Base-by-base conservation (phyloP, 2,329 filamentous ascomycete species). In the Ophiocordyceps australis region DNA sequence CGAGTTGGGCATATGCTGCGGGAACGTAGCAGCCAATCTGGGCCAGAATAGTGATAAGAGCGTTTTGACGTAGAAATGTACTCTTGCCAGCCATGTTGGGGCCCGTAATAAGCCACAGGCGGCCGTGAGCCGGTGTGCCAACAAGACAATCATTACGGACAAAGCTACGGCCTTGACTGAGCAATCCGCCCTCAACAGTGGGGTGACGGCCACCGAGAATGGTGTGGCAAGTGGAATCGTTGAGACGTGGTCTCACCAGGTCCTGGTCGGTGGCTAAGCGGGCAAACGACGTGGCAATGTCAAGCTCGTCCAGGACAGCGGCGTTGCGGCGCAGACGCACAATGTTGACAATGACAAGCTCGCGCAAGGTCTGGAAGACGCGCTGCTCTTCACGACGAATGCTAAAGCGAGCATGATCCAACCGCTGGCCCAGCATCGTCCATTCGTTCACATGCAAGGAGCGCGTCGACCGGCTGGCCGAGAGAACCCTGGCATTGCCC, bases 11-110 rank as follows among this genome's bases (percentile, higher is more conserved):
- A 46, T 81, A 79, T 14, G 75, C 67, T 1, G 89, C 89, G 0
- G 89, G 89, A 1, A 98, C 86, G 47, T 85, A 95, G 33, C 76
- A 85, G 9, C 89, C 89, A 3, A 82, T 74, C 51, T 98, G 89
- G 2, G 89, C 86, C 10, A 98, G 65, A 33, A 98, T 81, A 1
- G 81, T 83, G 38, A 95, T 91, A 26, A 98, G 63, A 3, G 89
- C 89, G 48, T 93, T 95, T 41, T 98, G 91, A 1, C 89, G 77
- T 5, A 98, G 61, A 43, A 93, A 98, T 0, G 89, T 98, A 46
- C 77, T 86, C 54, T 98, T 98, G 24, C 89, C 89, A 2, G 77
- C 89, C 89, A 98, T 98, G 51, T 98, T 98, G n/a, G 89, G 89
- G 0, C 89, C 57, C 38, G 79, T 65, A 65, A 86, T 56, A 47